Percentiles rank a stretch among this genome's conserved stretches.
phyloP scores from a whole-genome alignment of 495 filamentous ascomycete genomes.

The Acidomyces sp. region DNA sequence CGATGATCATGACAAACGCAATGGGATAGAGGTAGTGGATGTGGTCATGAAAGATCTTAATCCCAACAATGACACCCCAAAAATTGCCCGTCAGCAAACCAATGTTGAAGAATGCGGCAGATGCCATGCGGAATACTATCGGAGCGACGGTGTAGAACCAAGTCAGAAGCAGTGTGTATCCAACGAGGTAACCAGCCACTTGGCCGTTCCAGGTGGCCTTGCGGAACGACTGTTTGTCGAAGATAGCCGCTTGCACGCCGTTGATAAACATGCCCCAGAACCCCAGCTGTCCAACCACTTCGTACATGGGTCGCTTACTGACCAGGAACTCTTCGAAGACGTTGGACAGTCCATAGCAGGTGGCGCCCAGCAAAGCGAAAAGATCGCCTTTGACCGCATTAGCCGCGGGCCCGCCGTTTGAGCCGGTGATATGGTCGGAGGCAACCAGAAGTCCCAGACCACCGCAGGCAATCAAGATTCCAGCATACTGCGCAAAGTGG shows the following conservation, averaged over 20 bases:
- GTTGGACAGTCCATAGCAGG: constrained; percentile 85
- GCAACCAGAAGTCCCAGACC: constrained; percentile 83
- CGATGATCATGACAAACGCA: constrained; percentile 81
- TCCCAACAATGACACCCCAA: constrained; percentile 87
- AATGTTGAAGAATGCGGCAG: constrained; percentile 93
- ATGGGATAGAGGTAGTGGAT: constrained; percentile 91
- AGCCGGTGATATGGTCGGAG: constrained; percentile 69
- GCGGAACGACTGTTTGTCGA: constrained; percentile 63
- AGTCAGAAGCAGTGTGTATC: constrained; percentile 69
- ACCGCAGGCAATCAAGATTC: constrained; percentile 81
- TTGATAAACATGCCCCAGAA: constrained; percentile 87
- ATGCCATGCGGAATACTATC: constrained; percentile 72
- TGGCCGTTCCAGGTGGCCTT: constrained; percentile 52
- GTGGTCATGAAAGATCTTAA: constrained; percentile 64
- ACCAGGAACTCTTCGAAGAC: constrained; percentile 89
- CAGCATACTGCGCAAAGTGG: constrained; percentile 64
- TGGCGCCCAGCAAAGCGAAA: constrained; percentile 76
- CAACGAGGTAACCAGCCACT: constrained; percentile 68
- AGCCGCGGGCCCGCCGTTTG: constrained; percentile 46
- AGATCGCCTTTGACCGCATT: constrained; percentile 84
- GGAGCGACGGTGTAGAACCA: constrained; percentile 84
- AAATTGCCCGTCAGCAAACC: constrained; percentile 89
- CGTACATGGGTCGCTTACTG: constrained; percentile 72
- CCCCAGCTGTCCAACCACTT: constrained; percentile 81
- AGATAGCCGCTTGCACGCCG: constrained; percentile 77